phyloP scores from a whole-genome alignment of 179 eudicot genomes.

The Heliamphora pulchella region DNA sequence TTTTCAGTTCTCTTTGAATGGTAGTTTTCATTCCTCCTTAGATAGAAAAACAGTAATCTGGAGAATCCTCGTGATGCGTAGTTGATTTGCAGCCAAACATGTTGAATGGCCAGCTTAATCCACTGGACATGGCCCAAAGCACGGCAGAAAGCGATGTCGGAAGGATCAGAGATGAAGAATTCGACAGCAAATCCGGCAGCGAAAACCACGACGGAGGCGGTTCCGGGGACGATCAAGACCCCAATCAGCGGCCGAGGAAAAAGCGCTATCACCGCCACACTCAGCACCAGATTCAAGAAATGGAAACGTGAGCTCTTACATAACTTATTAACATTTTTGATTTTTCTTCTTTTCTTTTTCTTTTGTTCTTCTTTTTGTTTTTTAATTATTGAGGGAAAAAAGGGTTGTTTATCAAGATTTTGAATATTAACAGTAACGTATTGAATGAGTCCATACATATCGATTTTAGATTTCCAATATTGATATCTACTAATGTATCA shows the following conservation, averaged over 20 bases:
- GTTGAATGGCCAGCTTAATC: conserved; percentile 11
- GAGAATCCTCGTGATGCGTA: background rate
- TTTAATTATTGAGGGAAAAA: background rate
- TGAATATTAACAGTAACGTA: too few species aligned
- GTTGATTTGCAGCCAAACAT: background rate
- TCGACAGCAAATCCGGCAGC: conserved; percentile 24
- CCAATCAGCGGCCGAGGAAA: conserved; percentile 15
- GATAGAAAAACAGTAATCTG: background rate
- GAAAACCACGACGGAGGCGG: conserved; percentile 19
- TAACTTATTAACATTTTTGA: background rate
- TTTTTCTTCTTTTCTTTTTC: background rate
- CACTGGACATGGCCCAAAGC: conserved; percentile 10
- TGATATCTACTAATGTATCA: too few species aligned
- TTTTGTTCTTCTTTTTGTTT: background rate
- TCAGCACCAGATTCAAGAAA: conserved; percentile 40
- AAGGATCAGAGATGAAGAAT: conserved; percentile 14
- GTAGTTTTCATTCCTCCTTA: background rate
- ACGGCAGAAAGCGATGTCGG: conserved; percentile 5
- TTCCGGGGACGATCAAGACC: conserved; percentile 18
- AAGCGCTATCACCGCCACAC: conserved; percentile 52
- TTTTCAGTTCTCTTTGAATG: too few species aligned
- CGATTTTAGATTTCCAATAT: too few species aligned
- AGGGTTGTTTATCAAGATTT: too few species aligned
- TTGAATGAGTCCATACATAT: too few species aligned
- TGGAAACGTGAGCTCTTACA: conserved; percentile 34